These are phyloP conservation scores for Candida ipomoeae DNA, from an alignment of 805 yeast genomes.

Conservation along the genomic window DNA sequence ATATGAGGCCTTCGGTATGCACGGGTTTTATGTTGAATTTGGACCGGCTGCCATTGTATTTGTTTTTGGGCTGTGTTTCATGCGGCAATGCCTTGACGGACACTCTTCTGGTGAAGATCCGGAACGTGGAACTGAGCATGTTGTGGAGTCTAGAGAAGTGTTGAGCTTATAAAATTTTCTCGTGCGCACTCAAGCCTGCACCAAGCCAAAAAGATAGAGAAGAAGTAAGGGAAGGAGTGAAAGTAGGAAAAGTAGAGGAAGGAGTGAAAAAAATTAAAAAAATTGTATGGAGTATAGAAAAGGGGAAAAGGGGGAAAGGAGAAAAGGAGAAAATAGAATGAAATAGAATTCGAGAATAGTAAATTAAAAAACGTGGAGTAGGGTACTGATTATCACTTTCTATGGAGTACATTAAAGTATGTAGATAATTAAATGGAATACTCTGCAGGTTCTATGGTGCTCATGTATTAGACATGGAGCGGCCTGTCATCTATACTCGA, in stretches of 20 bases:
- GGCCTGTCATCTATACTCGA: neutral
- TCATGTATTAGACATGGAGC: neutral
- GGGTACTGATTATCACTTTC: too few species aligned
- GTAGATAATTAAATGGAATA: too few species aligned
- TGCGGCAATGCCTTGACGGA: slow-evolving; percentile 26
- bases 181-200: neutral
- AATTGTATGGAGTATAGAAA: too few species aligned
- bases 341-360: too few species aligned
- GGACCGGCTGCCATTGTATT: slow-evolving; percentile 59
- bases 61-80: slow-evolving; percentile 44
- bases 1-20: slow-evolving; percentile 55
- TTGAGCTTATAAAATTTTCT: slow-evolving; percentile 2
- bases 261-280: too few species aligned
- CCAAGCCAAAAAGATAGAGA: neutral
- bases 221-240: too few species aligned
- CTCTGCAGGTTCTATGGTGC: neutral
- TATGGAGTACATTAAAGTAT: too few species aligned
- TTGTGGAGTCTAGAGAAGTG: neutral
- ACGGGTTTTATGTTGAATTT: slow-evolving; percentile 62
- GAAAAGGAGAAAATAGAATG: too few species aligned
- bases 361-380: too few species aligned
- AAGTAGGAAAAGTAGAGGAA: too few species aligned
- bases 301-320: too few species aligned
- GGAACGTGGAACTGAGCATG: slow-evolving; percentile 8
- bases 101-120: slow-evolving; percentile 13